Base-by-base conservation (phyloP, 116 monocot species). In the Cymodocea nodosa region DNA sequence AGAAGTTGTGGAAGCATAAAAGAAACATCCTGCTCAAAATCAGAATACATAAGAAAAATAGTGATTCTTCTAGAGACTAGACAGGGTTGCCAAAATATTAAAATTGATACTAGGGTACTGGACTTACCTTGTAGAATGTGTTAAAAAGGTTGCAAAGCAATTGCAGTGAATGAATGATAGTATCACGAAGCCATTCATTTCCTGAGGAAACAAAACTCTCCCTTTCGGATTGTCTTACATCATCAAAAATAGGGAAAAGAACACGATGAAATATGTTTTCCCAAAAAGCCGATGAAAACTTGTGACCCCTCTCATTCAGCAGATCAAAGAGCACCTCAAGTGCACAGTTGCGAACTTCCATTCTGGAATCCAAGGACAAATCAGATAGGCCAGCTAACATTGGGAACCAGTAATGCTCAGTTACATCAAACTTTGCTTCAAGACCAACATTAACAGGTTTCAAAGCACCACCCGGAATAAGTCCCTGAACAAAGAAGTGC, bases 331-430 rank as follows among this genome's bases (percentile, higher is more conserved):
- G 79, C 72, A 99, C 92, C 70, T 99, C 92, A 36, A 99, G 78
- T 24, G 99, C 99, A 82, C 99, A 92, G 35, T 78, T 92, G 55
- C 99, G 70, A 15, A 99, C 89, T 81, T 92, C 89, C 39, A 78
- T 51, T 77, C 99, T 86, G 39, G 84, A 65, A 73, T 99, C 99
- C 39, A 89, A 76, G 44, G 92, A 89, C 56, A 99, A 80, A 72
- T 99, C 92, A 68, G 99, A 99, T 56, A 99, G 68, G 16, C 99
- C 99, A 56, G 92, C 92, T 68, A 92, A 77, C 92, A 92, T 99
- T 11, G 92, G 92, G 62, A 98, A 98, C 98, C 92, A 98, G 52
- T 98, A 98, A 70, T 92, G 89, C 73, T 98, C 98, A 68, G 98
- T 92, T 20, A 98, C 75, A 74, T 98, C 92, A 71, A 85, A 79